Evolutionary conservation across 2,329 filamentous ascomycete species (phyloP).

Genomic region (Graphium sp.): DNA sequence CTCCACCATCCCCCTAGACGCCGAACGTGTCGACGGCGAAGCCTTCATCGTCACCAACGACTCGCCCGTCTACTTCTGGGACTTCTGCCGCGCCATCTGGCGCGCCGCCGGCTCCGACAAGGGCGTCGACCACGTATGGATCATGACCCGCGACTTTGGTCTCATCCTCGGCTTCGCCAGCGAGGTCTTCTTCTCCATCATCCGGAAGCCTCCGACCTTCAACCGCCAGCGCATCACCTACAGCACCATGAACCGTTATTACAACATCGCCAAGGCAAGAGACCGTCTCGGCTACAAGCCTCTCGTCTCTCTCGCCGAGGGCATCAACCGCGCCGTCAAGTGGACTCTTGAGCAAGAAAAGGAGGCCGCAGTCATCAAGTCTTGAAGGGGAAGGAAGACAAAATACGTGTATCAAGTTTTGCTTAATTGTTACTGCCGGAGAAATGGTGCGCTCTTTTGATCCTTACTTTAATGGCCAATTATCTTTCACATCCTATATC

Average conservation of each 20-base stretch:
- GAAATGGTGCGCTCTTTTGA: too few relatives aligned
- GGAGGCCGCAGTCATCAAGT: slow-evolving; percentile 7
- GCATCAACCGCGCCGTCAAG: slow-evolving; percentile 32
- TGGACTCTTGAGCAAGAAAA: slow-evolving; percentile 38
- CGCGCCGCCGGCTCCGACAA: slow-evolving; percentile 33
- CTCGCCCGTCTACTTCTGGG: slow-evolving; percentile 79
- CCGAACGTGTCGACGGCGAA: slow-evolving; percentile 67
- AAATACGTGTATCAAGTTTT: too few relatives aligned
- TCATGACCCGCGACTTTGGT: slow-evolving; percentile 32
- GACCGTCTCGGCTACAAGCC: slow-evolving; percentile 52
- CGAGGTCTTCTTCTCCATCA: slow-evolving; percentile 31
- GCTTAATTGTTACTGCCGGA: too few relatives aligned
- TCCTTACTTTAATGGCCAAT: too few relatives aligned
- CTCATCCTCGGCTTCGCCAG: slow-evolving; percentile 31
- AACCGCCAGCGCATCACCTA: slow-evolving; percentile 45
- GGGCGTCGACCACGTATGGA: slow-evolving; percentile 37
- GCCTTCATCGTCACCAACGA: slow-evolving; percentile 87
- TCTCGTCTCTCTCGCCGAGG: slow-evolving; percentile 49
- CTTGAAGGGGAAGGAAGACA: slow-evolving; percentile 2
- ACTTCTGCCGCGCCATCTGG: slow-evolving; percentile 71
- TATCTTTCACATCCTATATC: too few relatives aligned
- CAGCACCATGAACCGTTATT: slow-evolving; percentile 62
- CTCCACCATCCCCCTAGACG: slow-evolving; percentile 44
- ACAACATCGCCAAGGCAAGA: slow-evolving; percentile 62
- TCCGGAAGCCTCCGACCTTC: slow-evolving; percentile 38